phyloP scores from a whole-genome alignment of 1,139 yeast species.

The Yamadazyma sp. region DNA sequence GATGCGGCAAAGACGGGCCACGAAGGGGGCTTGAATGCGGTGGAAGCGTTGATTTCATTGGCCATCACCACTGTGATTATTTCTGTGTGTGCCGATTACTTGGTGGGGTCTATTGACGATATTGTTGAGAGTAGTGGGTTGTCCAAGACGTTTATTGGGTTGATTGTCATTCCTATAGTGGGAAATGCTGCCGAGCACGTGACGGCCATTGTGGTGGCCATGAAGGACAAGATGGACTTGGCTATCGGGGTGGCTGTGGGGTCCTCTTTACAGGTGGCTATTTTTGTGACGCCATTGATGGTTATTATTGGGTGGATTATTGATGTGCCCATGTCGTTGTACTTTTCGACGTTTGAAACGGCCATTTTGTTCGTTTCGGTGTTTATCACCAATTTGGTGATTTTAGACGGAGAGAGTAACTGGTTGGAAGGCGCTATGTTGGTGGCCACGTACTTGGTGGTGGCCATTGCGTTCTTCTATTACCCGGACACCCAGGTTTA shows the following conservation, averaged over 20 bases:
- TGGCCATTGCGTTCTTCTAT: constrained; percentile 85
- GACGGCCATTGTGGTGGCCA: constrained; percentile 91
- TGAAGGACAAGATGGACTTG: constrained; percentile 95
- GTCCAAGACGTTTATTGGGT: constrained; percentile 92
- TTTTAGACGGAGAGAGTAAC: constrained; percentile 91
- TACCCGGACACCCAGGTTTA: constrained; percentile 52
- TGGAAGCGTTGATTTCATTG: constrained; percentile 48
- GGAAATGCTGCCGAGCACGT: constrained; percentile 99
- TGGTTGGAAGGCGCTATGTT: constrained; percentile 97
- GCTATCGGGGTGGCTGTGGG: constrained; percentile 98
- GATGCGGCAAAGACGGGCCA: constrained; percentile 30
- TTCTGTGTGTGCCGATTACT: constrained; percentile 87
- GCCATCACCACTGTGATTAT: constrained; percentile 74
- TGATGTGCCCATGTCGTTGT: constrained; percentile 89
- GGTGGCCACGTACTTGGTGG: constrained; percentile 77
- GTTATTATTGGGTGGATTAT: constrained; percentile 90
- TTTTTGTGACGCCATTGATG: constrained; percentile 92
- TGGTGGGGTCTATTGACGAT: constrained; percentile 89
- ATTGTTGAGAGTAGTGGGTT: constrained; percentile 82
- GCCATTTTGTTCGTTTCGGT: constrained; percentile 87
- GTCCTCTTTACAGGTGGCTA: constrained; percentile 91
- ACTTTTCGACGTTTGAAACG: constrained; percentile 91
- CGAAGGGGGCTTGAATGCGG: constrained; percentile 35
- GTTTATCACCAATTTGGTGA: constrained; percentile 80
- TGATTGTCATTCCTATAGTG: constrained; percentile 90